Evolutionary conservation across 1,284 basidiomycete genomes (phyloP), one percentile per base, ranked within the genome.

Genomic region (Coriolopsis trogii): DNA sequence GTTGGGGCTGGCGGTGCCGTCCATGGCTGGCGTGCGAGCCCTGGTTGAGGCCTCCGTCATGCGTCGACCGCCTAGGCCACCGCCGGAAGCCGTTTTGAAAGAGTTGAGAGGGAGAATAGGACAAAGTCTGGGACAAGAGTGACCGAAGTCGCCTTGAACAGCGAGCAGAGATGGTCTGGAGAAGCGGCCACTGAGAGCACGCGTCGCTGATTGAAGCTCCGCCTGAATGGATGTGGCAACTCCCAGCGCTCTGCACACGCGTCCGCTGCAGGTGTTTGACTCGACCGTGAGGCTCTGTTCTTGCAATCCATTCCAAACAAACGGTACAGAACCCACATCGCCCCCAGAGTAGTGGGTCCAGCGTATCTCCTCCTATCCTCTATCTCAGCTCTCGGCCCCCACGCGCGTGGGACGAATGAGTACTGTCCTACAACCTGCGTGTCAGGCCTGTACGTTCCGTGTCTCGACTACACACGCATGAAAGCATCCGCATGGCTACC

Each of bases 41-140:
- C 85, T 84, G 76, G 81, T 80, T 74, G 84, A 81, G 74, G 85
- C 84, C 81, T 85, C 85, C 82, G 85, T 83, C 78, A 82, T 83
- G 77, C 84, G 85, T 80, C 84, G 78, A 73, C 73, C 73, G 72
- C 79, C 80, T 77, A 79, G 84, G 74, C 83, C 82, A 80, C 78
- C 78, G 76, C 82, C 78, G 71, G 81, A 81, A 80, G 85, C 82
- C 85, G 84, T 85, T 88, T 87, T 87, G 68, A 63, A 51, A 38
- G 57, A 56, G 67, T 67, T 69, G 67, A n/a, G 64, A 65, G 65
- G 62, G 65, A 67, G 57, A 46, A 57, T 51, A 51, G 55, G 60
- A 61, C 57, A 63, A 68, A 71, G 31, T 41, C 46, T 55, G 59
- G 60, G 63, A 58, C 61, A 59, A 51, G 60, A 66, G 58, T 66